Conservation (phyloP, 179 eudicot species). For the Beta corolliflora region DNA sequence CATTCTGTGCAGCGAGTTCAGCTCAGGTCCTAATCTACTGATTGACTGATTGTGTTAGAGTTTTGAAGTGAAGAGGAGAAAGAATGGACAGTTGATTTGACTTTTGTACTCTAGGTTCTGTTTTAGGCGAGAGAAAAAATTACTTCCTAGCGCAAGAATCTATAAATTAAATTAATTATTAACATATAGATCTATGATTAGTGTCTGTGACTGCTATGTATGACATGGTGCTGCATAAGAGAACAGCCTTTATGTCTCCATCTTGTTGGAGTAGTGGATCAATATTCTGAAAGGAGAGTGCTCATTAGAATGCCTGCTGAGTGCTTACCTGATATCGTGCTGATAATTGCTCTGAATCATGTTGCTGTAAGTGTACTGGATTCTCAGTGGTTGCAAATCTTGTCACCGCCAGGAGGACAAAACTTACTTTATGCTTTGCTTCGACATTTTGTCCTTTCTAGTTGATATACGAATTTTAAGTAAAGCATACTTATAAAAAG, state of each 20-base stretch:
- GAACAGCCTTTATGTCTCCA: neutral
- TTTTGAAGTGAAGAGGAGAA: neutral
- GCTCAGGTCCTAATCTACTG: neutral
- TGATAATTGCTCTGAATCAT: neutral
- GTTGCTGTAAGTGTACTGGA: neutral
- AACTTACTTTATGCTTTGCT: neutral
- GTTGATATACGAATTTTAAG: neutral
- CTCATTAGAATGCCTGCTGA: neutral
- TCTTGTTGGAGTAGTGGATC: slow-evolving; percentile 1
- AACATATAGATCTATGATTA: neutral
- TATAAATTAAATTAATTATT: too few relatives aligned
- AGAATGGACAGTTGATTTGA: too few relatives aligned
- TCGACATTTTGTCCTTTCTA: neutral
- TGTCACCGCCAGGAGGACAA: too few relatives aligned
- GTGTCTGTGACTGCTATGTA: neutral
- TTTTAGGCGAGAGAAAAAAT: too few relatives aligned
- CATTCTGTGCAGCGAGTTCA: neutral
- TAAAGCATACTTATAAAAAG: neutral
- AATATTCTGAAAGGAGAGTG: neutral
- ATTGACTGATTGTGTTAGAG: neutral
- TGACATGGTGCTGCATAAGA: neutral
- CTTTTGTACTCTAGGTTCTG: too few relatives aligned
- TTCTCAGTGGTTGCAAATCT: neutral
- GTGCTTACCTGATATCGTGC: neutral
- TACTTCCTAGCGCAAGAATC: too few relatives aligned